Base-by-base conservation (phyloP, 352 stramenopile species). In the Phytophthora europaea region DNA sequence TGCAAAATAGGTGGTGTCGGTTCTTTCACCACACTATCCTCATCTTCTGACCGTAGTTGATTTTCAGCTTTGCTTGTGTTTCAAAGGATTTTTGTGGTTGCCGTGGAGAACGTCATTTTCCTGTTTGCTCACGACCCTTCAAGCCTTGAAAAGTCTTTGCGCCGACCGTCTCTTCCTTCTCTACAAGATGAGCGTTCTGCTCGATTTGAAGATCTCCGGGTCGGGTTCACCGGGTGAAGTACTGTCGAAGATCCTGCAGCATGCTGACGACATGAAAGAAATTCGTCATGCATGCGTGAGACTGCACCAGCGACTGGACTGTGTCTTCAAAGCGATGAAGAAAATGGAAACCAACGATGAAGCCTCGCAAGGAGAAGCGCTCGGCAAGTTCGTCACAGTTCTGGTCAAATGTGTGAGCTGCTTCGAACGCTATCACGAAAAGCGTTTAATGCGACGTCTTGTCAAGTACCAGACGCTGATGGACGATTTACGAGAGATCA, bases 391-490 rank as follows among this genome's bases (percentile, higher is more conserved):
- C 38, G 55, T 23, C 6, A 22, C 31, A 9, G 23, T 59, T 36
- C 53, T 71, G 18, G 22, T 34, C 36, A 45, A 55, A 12, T 59
- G 18, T 45, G 28, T 58, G 15, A 31, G 48, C 4, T 52, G 23
- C 18, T 61, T 65, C 12, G 20, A 59, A 15, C 33, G 36, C 16
- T 61, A 71, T 18, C 53, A 55, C 22, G 53, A 43, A 4, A 64
- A 70, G n/a, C 40, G 33, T 20, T 47, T 52, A 4, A 22, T 36
- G 3, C n/a, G 13, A 34, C 56, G 36, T 15, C 36, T 38, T 16
- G 22, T 51, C 56, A 62, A 61, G 36, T 62, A 52, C 28, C 56
- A 62, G 31, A 18, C 34, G 54, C 33, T 61, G 18, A 61, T 50
- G 54, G 54, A 61, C n/a, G 38, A 62, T 7, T 12, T 62, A 34